These are phyloP conservation scores for Trypanosoma lewisi DNA, from an alignment of 208 protist genomes.

Conservation along the genomic window DNA sequence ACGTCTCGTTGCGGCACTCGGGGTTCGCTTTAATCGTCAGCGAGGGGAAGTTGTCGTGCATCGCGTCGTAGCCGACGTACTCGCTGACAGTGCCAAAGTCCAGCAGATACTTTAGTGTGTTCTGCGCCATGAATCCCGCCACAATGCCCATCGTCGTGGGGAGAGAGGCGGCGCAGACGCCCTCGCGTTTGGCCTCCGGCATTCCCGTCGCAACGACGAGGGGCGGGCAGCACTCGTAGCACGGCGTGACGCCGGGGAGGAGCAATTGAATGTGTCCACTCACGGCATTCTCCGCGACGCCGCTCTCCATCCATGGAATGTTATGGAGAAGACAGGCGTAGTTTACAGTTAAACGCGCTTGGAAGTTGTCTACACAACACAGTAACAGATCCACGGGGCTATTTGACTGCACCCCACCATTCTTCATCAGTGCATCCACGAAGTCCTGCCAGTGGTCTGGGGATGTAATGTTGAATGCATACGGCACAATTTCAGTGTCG, in stretches of 20 bases:
- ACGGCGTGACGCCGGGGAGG: conserved; percentile 88
- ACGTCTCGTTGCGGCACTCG: conserved; percentile 78
- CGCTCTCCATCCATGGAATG: conserved; percentile 95
- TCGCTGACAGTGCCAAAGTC: conserved; percentile 92
- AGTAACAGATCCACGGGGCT: conserved; percentile 90
- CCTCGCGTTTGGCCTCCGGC: conserved; percentile 93
- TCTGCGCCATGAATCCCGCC: conserved; percentile 95
- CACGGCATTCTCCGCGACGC: conserved; percentile 96
- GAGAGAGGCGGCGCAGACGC: conserved; percentile 96
- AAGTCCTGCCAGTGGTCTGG: conserved; percentile 92
- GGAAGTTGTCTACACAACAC: conserved; percentile 97
- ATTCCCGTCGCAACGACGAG: conserved; percentile 92
- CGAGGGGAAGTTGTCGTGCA: conserved; percentile 94
- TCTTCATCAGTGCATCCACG: conserved; percentile 46
- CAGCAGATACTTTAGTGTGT: conserved; percentile 94
- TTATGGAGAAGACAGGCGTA: conserved; percentile 87
- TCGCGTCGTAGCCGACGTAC: conserved; percentile 95
- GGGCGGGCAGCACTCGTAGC: conserved; percentile 93
- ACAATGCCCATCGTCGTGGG: conserved; percentile 97
- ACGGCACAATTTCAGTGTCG: conserved; percentile 91
- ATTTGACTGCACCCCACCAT: conserved; percentile 39
- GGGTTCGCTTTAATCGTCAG: conserved; percentile 91
- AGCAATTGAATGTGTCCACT: conserved; percentile 98
- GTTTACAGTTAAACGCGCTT: conserved; percentile 95
- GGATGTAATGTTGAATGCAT: conserved; percentile 93